Evolutionary conservation across 352 stramenopile genomes (phyloP).

Genomic region (Phytophthora pini): DNA sequence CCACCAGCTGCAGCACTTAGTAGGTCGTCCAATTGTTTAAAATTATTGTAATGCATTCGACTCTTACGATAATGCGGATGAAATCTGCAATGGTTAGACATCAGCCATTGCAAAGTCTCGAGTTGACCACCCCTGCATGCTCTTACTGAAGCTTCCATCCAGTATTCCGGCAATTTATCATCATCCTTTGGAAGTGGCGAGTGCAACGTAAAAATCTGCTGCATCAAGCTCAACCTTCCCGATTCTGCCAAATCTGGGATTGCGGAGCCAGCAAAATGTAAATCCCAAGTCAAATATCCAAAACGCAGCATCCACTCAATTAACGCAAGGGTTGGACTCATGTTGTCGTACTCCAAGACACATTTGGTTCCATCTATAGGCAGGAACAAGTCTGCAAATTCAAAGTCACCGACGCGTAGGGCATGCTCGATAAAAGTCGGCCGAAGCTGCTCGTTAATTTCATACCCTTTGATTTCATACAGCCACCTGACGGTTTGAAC

Average conservation of each 20-base stretch:
- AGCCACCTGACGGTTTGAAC: background rate
- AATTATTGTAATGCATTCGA: background rate
- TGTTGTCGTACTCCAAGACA: constrained; percentile 9
- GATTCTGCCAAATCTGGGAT: constrained; percentile 8
- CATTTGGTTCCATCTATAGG: background rate
- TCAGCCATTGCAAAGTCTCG: constrained; percentile 3
- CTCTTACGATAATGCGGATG: too few species aligned
- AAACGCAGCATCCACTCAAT: constrained; percentile 26
- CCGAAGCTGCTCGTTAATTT: background rate
- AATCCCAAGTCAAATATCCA: constrained; percentile 7
- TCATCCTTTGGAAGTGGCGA: background rate
- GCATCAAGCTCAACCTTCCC: constrained; percentile 16
- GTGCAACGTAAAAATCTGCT: constrained; percentile 15
- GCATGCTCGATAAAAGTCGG: background rate
- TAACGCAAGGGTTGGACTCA: constrained; percentile 1
- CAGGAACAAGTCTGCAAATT: constrained; percentile 1
- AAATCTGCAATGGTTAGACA: constrained; percentile 2
- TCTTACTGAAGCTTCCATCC: constrained; percentile 3
- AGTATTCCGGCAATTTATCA: background rate
- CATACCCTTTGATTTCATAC: background rate
- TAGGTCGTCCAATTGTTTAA: background rate
- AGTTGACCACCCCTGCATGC: constrained; percentile 4
- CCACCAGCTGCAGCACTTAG: background rate
- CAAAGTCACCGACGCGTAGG: background rate
- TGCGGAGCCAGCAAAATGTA: constrained; percentile 2